phyloP scores from a whole-genome alignment of 2,329 filamentous ascomycete genomes.

The Diplodia corticola region DNA sequence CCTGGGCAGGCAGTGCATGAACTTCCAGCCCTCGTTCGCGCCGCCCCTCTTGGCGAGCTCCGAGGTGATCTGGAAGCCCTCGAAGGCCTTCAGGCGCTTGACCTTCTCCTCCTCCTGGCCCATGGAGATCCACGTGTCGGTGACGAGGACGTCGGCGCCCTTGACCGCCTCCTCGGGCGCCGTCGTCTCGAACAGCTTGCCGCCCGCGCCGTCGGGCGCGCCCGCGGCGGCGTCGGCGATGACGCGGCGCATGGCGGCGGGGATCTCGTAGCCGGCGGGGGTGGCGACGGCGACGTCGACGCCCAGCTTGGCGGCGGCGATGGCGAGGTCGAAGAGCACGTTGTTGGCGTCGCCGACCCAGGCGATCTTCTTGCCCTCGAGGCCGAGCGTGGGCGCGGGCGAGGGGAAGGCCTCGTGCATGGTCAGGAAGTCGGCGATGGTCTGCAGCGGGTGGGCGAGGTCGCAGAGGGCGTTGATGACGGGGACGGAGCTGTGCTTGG shows the following conservation, averaged over 20 bases:
- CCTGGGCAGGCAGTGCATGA: slow-evolving; percentile 96
- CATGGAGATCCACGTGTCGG: slow-evolving; percentile 98
- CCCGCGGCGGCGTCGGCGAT: slow-evolving; percentile 63
- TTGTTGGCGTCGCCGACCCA: slow-evolving; percentile 99
- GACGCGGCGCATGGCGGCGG: slow-evolving; percentile 68
- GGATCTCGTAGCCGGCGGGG: slow-evolving; percentile 81
- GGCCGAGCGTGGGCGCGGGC: slow-evolving; percentile 54
- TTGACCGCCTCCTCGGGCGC: slow-evolving; percentile 83
- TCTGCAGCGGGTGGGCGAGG: slow-evolving; percentile 91
- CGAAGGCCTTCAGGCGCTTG: slow-evolving; percentile 77
- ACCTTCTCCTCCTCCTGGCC: slow-evolving; percentile 85
- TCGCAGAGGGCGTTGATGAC: slow-evolving; percentile 69
- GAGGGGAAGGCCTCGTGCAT: slow-evolving; percentile 75
- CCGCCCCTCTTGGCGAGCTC: slow-evolving; percentile 81
- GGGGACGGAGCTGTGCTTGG: slow-evolving; percentile 50
- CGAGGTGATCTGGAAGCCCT: slow-evolving; percentile 86
- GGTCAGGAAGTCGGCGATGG: slow-evolving; percentile 90
- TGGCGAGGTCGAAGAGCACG: slow-evolving; percentile 89
- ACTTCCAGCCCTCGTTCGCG: slow-evolving; percentile 88
- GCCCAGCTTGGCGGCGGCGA: slow-evolving; percentile 82
- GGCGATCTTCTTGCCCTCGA: slow-evolving; percentile 84
- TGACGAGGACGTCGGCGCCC: slow-evolving; percentile 85
- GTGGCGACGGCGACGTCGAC: slow-evolving; percentile 85
- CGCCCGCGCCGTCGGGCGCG: slow-evolving; percentile 59
- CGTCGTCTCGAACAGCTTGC: slow-evolving; percentile 71